phyloP scores from a whole-genome alignment of 2,329 filamentous ascomycete species.

The Falciphora oryzae region DNA sequence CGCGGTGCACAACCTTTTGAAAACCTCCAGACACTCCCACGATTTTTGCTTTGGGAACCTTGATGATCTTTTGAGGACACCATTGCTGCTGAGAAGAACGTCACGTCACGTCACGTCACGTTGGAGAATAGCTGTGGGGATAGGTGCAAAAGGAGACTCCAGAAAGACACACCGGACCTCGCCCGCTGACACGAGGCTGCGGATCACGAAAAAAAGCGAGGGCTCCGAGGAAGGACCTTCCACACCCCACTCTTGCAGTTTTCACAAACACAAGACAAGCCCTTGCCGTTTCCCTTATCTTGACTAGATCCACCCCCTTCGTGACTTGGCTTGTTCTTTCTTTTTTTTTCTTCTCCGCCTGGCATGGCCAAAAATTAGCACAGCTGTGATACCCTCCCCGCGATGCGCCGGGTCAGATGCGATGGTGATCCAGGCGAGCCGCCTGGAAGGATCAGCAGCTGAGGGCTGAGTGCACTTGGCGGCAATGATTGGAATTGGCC shows the following conservation, averaged over 20 bases:
- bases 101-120: too few species aligned
- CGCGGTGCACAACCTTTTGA: neutral
- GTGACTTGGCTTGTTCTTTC: neutral
- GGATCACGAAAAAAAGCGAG: neutral
- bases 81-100: neutral
- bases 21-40: neutral
- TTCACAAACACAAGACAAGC: neutral
- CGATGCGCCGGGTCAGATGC: neutral
- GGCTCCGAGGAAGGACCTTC: neutral
- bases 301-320: neutral
- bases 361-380: neutral
- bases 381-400: neutral
- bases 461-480: neutral
- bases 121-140: neutral
- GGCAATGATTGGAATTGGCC: neutral
- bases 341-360: neutral
- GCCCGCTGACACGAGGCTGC: neutral
- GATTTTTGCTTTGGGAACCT: neutral
- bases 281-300: neutral
- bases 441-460: neutral
- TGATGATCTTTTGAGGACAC: neutral
- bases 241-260: conserved; percentile 1
- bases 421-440: neutral
- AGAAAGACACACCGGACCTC: neutral
- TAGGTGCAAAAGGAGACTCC: neutral